Base-by-base conservation (phyloP, 192 early-diverging fungal genomes). In the Podila epicladia region DNA sequence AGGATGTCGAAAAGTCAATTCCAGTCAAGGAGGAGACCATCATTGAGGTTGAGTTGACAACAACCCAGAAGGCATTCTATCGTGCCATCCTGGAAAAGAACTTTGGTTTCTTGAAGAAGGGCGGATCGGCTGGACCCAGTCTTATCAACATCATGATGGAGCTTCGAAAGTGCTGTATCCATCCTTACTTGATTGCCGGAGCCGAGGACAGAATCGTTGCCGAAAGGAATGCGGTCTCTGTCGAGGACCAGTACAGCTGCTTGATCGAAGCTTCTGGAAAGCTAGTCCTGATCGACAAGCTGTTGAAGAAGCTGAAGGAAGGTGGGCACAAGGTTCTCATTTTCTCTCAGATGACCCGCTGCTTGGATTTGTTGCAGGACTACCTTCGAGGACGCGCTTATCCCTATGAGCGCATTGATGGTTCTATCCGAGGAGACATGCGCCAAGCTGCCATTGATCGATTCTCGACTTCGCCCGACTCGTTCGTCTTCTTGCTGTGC, bases 1-100 rank as follows among this genome's bases (percentile, higher is more conserved):
- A 96, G 82, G 94, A 96, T 82, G 95, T 96, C 5, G 95, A 96
- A 82, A 94, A 94, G 75, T 90, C 90, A 0, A 95, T 96, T 77
- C 95, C 95, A 15, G 90, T 95, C 65, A 96, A 96, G 73, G 95
- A 96, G 85, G 95, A 96, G 74, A 96, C 95, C 15, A 91, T 96
- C n/a, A 90, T 96, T 26, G 95, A 96, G 84, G 95, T 96, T 58
- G 93, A 94, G 75, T 72, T 96, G 9, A 96, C 95, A 9, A 92
- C 89, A 9, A 89, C 92, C 33, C 95, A 96, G 70, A 96, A 96
- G 82, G 92, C 94, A 75, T 96, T 91, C 85, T 96, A 96, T 75
- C 85, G 93, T 8, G 94, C 95, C 19, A 94, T 96, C 72, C 65
- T 95, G 31, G 95, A 96, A 74, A 90, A 87, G 72, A 96, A 96